A percentile compares a stretch with the other conserved stretches of the same genome.
Evolutionary conservation across 129 eudicot species (phyloP).

Genomic region (Calendula officinalis): DNA sequence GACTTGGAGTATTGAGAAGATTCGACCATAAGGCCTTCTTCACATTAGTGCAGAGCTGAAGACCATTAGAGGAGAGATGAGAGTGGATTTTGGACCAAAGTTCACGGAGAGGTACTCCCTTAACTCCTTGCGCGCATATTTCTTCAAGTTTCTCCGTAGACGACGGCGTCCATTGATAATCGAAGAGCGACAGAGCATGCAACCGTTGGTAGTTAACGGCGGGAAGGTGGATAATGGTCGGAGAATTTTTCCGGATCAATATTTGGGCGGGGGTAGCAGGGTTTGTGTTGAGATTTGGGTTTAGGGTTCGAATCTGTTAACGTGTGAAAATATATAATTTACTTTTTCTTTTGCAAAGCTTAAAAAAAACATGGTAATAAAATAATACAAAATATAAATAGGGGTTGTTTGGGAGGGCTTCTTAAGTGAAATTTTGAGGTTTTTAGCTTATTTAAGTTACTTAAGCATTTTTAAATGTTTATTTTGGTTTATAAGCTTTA

Average conservation of each 20-base stretch:
- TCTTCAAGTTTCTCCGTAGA: conserved; percentile 62
- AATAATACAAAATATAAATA: too few relatives aligned
- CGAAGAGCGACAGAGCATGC: conserved; percentile 20
- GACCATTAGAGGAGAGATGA: conserved; percentile 41
- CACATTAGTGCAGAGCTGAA: conserved; percentile 45
- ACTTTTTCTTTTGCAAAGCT: too few relatives aligned
- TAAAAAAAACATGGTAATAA: too few relatives aligned
- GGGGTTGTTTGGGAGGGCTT: too few relatives aligned
- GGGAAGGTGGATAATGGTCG: not conserved
- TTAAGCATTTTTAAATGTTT: too few relatives aligned
- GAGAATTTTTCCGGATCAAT: not conserved
- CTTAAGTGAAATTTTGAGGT: too few relatives aligned
- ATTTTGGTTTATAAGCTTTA: too few relatives aligned
- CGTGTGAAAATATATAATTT: too few relatives aligned
- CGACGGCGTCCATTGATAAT: conserved; percentile 56
- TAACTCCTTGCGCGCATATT: conserved; percentile 58
- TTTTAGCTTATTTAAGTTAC: too few relatives aligned
- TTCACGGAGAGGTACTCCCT: conserved; percentile 43
- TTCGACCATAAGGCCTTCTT: conserved; percentile 72
- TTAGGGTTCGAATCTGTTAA: conserved; percentile 1
- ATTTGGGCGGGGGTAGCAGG: not conserved
- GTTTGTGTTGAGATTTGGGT: not conserved
- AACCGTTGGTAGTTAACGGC: conserved; percentile 22
- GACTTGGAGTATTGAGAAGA: conserved; percentile 50
- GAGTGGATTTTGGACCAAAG: conserved; percentile 58